Evolutionary conservation across 768 basidiomycete genomes (phyloP), one percentile per base, ranked within the genome.

Genomic region (Rossbeevera mucosa): DNA sequence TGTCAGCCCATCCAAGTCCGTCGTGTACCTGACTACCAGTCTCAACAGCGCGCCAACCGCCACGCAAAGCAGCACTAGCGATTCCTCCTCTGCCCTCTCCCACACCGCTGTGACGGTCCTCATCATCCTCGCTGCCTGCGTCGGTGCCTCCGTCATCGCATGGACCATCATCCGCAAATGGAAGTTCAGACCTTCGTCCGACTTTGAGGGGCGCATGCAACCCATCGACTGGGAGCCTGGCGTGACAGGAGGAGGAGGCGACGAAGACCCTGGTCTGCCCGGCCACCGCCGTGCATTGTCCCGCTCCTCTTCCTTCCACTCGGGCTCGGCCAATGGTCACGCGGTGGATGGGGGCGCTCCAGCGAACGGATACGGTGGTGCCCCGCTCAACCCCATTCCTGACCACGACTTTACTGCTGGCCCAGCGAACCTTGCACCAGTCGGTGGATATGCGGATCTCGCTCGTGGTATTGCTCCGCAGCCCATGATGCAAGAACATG

Each of bases 101-200:
- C 69, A 67, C 44, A 69, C 74, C 21, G 74, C 76, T 1, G 57
- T 78, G 49, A 89, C 83, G 16, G 76, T 82, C 40, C 72, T 94
- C 59, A 85, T 91, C 61, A 79, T 80, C 47, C 74, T 89, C 47
- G 91, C 80, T 4, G 76, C 85, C 6, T 81, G 76, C 43, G 60
- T 92, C 40, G 91, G 82, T 47, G 86, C 78, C 26, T 64, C 86
- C 47, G 78, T 79, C 51, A 82, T 92, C 59, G 75, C 86, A 56
- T 94, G 91, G 91, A 94, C 91, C 44, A 72, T 91, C 64, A 88
- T 93, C 76, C 86, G 91, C 74, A 92, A 93, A 70, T 92, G 89
- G 87, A 91, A 92, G 73, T 83, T 93, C 64, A 82, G 81, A 49
- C 82, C 86, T 52, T 92, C 91, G 26, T 77, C 80, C 63, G 78